phyloP scores from a whole-genome alignment of 2,329 filamentous ascomycete species.

The Aspergillus novoparasiticus region DNA sequence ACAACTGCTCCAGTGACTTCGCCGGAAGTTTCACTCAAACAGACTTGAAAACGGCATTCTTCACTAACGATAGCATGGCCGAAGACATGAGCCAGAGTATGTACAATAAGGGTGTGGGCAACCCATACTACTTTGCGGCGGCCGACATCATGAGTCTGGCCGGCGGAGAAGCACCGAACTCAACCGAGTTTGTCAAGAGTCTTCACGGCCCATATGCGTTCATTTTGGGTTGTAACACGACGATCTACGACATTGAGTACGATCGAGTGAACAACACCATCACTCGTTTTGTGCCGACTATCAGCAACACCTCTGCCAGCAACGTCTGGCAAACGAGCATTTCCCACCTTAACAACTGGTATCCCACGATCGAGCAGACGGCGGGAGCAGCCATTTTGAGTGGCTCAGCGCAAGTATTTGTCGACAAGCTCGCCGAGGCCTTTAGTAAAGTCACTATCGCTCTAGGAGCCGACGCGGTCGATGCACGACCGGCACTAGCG shows the following conservation, averaged over 20 bases:
- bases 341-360: slow-evolving; percentile 1
- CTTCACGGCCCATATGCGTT: slow-evolving; percentile 9
- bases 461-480: neutral
- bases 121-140: slow-evolving; percentile 7
- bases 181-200: slow-evolving; percentile 4
- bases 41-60: neutral
- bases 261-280: slow-evolving; percentile 19
- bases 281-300: slow-evolving; percentile 10
- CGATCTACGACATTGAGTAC: slow-evolving; percentile 27
- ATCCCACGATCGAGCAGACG: neutral
- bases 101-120: neutral
- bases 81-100: neutral
- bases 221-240: slow-evolving; percentile 24
- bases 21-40: neutral
- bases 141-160: neutral
- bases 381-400: neutral
- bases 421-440: slow-evolving; percentile 2
- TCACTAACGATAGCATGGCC: slow-evolving; percentile 1
- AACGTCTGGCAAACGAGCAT: slow-evolving; percentile 15
- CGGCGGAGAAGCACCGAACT: neutral
- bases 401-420: slow-evolving; percentile 7
- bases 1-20: slow-evolving; percentile 1
- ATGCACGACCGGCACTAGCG: neutral
- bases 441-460: slow-evolving; percentile 2
- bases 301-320: slow-evolving; percentile 18